Evolutionary conservation across 768 basidiomycete species (phyloP), one percentile per base, ranked within the genome.

Genomic region (Hygrocybe coccinea): DNA sequence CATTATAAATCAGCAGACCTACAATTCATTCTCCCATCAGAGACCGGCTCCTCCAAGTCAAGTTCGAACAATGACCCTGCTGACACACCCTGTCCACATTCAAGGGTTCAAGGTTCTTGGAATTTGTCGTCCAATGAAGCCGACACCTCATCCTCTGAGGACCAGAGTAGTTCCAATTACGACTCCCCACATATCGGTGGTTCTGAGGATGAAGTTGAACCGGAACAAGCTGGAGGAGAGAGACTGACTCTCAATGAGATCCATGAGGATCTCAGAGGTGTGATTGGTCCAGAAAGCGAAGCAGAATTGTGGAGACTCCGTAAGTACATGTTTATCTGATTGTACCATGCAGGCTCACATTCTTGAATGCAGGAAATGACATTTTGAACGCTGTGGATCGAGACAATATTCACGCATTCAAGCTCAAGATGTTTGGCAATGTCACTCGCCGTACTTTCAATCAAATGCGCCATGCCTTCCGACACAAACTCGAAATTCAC

Each of bases 351-450:
- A 52, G 17, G 19, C 35, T 34, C 22, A 39, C 9, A 21, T 46
- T 46, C 12, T 12, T 21, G 12, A n/a, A 14, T 24, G 39, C 21
- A 65, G 64, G 63, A 12, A 59, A 65, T 51, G 36, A 52, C 15
- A 52, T 63, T 8, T 54, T 71, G 22, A 58, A 62, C 0, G 57
- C 59, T 0, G 3, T 62, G 25, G 70, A 70, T 15, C 21, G 63
- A 1, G 64, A 68, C 48, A 64, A 67, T 49, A 69, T 71, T 22
- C 56, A 56, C 4, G 68, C 66, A 0, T 70, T 69, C 54, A 38
- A 46, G 19, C 48, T 67, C 1, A 50, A 44, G 10, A 21, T 71
- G 17, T 37, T 68, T 1, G 43, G 60, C 14, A 64, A 63, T 17
- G 69, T 72, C 57, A 56, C 70, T 1, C 58, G 55, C 1, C 34